Evolutionary conservation across 257 asterid species (phyloP).

Genomic region (Rhazya stricta): DNA sequence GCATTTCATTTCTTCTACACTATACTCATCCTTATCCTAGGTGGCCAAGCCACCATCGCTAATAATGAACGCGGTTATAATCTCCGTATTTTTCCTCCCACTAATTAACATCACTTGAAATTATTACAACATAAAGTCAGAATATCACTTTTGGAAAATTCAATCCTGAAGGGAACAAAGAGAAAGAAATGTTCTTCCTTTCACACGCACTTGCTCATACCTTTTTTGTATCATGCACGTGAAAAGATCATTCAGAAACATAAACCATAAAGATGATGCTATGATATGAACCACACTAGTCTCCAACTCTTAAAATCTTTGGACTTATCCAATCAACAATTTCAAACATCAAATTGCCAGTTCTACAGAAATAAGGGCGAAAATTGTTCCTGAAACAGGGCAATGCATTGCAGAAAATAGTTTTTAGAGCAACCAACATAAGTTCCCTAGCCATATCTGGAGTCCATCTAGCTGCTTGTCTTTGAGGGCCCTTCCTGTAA

Average conservation of each 20-base stretch:
- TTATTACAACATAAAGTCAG: background rate
- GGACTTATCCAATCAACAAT: background rate
- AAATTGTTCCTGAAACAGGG: background rate
- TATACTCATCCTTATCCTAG: background rate
- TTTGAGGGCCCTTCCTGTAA: background rate
- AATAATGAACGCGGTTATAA: background rate
- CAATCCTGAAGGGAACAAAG: background rate
- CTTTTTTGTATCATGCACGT: background rate
- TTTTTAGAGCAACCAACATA: background rate
- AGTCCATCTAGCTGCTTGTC: background rate
- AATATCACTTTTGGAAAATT: background rate
- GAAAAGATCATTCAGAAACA: background rate
- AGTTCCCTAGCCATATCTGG: background rate
- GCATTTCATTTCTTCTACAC: background rate
- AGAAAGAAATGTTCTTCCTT: background rate
- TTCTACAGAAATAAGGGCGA: background rate
- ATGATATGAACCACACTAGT: background rate
- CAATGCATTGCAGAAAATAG: background rate
- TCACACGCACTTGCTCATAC: background rate
- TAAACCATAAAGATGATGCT: background rate
- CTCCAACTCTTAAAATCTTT: background rate
- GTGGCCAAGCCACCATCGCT: constrained; percentile 4
- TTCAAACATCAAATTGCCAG: background rate
- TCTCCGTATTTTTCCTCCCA: background rate
- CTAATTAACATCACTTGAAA: background rate